Evolutionary conservation across 225 moss, liverwort and hornwort genomes (phyloP).

Genomic region (Physcomitrium patens): DNA sequence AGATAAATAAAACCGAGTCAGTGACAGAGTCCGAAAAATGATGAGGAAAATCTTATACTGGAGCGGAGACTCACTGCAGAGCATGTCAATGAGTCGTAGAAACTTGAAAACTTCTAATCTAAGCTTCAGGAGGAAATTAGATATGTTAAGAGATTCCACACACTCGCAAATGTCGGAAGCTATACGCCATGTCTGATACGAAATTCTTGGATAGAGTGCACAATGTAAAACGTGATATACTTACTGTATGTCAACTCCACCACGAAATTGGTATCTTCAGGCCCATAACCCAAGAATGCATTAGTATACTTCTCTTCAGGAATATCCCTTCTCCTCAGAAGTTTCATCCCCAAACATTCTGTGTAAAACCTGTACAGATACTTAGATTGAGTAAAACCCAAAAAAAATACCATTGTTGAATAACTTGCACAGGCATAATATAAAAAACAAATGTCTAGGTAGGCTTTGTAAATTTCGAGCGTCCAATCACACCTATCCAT

Average conservation of each 20-base stretch:
- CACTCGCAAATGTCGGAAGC: not conserved
- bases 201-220: not conserved
- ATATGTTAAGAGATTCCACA: not conserved
- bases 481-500: not conserved
- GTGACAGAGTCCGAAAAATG: not conserved
- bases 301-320: conserved; percentile 96
- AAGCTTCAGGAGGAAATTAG: not conserved
- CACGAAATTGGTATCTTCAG: conserved; percentile 93
- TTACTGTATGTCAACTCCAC: conserved; percentile 96
- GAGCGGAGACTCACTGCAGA: not conserved
- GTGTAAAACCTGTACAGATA: conserved; percentile 78
- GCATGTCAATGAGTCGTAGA: not conserved
- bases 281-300: conserved; percentile 93
- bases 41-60: not conserved
- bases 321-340: conserved; percentile 86
- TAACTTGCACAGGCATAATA: not conserved
- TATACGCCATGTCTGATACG: not conserved
- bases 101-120: not conserved
- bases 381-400: conserved; percentile 16
- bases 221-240: conserved; percentile 22
- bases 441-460: not conserved
- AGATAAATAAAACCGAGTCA: conserved; percentile 15
- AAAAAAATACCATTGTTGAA: not conserved
- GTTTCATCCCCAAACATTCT: conserved; percentile 96
- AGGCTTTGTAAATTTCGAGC: not conserved